Evolutionary conservation across 495 filamentous ascomycete genomes (phyloP).

Genomic region (Hypoxylon fuscum): DNA sequence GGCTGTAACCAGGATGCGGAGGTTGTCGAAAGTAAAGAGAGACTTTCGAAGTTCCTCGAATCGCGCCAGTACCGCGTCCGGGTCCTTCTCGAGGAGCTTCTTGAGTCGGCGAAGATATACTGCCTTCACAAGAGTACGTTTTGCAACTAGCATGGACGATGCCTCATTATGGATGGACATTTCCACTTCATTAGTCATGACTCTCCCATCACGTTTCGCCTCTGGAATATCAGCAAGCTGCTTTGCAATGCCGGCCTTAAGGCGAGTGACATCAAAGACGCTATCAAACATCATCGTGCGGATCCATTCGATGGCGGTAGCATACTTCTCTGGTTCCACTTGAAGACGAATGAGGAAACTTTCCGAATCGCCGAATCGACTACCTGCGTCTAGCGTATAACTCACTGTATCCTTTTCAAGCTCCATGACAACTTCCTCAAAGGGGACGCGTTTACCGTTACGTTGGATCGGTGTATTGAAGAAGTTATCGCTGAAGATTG

Average conservation of each 20-base stretch:
- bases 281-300: conserved; percentile 85
- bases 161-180: conserved; percentile 78
- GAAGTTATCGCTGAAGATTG: conserved; percentile 88
- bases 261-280: conserved; percentile 81
- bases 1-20: conserved; percentile 83
- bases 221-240: conserved; percentile 93
- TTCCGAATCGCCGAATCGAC: conserved; percentile 77
- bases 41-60: conserved; percentile 78
- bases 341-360: conserved; percentile 82
- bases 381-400: conserved; percentile 74
- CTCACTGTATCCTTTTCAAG: conserved; percentile 90
- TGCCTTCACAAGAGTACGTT: conserved; percentile 84
- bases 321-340: conserved; percentile 88
- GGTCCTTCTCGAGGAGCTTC: conserved; percentile 74
- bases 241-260: conserved; percentile 85
- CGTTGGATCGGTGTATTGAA: conserved; percentile 88
- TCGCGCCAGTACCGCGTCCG: conserved; percentile 72
- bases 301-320: conserved; percentile 83
- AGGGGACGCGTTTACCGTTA: conserved; percentile 81
- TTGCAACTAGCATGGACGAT: conserved; percentile 78
- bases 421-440: conserved; percentile 89
- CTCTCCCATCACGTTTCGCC: conserved; percentile 85
- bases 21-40: conserved; percentile 82
- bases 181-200: conserved; percentile 79
- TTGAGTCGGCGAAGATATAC: conserved; percentile 87